A percentile compares a stretch with the other conserved stretches of the same genome.
These are phyloP conservation scores for Byssothecium circinans DNA, from an alignment of 2,329 filamentous ascomycete genomes.

Conservation along the genomic window DNA sequence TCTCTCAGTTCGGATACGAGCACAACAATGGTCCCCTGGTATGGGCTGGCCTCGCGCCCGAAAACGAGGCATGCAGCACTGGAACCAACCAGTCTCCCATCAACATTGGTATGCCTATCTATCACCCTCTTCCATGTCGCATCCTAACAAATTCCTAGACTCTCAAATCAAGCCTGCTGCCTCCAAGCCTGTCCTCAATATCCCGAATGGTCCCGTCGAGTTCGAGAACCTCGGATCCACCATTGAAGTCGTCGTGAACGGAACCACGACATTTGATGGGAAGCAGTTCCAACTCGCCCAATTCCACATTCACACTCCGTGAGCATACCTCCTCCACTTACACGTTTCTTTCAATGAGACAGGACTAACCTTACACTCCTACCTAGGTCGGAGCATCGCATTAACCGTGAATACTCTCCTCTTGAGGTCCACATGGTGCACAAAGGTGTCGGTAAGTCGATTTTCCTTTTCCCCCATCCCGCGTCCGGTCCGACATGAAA, in stretches of 20 bases:
- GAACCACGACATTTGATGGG: conserved; percentile 48
- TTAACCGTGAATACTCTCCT: conserved; percentile 52
- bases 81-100: conserved; percentile 61
- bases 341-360: too few relatives aligned
- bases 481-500: too few relatives aligned
- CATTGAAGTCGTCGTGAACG: conserved; percentile 58
- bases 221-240: conserved; percentile 63
- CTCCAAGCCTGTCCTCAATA: conserved; percentile 33
- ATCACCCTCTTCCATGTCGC: not conserved
- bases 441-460: conserved; percentile 46
- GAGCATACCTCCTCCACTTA: too few relatives aligned
- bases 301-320: conserved; percentile 61
- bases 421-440: conserved; percentile 63
- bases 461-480: conserved; percentile 4
- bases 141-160: conserved; percentile 23
- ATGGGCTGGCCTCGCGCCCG: conserved; percentile 52
- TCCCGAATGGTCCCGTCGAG: conserved; percentile 49
- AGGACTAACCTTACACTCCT: too few relatives aligned
- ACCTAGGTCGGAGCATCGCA: conserved; percentile 62
- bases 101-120: conserved; percentile 47
- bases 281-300: conserved; percentile 52
- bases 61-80: conserved; percentile 52
- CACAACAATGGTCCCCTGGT: conserved; percentile 53
- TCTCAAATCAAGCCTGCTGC: conserved; percentile 33
- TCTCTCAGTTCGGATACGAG: conserved; percentile 47